A percentile compares a stretch with the other conserved stretches of the same genome.
These are phyloP conservation scores for Eremothecium coryli DNA, from an alignment of 1,139 yeast species.

Conservation along the genomic window DNA sequence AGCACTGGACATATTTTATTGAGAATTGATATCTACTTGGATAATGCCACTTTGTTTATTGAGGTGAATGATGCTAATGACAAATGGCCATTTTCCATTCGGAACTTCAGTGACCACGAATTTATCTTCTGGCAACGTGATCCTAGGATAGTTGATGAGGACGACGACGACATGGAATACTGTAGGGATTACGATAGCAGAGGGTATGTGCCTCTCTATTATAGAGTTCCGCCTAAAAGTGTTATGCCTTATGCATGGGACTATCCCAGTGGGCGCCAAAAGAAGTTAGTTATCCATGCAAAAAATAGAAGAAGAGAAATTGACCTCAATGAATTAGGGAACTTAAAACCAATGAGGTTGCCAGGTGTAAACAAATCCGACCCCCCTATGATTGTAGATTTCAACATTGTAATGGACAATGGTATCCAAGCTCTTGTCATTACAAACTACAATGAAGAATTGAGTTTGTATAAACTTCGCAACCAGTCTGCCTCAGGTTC, in stretches of 20 bases:
- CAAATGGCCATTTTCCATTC: constrained; percentile 86
- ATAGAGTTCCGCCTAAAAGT: constrained; percentile 76
- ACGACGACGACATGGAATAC: constrained; percentile 13
- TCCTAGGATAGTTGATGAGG: constrained; percentile 46
- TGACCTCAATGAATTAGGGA: constrained; percentile 88
- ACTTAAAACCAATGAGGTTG: constrained; percentile 73
- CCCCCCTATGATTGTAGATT: constrained; percentile 51
- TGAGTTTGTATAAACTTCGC: constrained; percentile 56
- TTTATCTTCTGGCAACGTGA: constrained; percentile 79
- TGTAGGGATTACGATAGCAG: constrained; percentile 57
- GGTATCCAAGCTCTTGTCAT: constrained; percentile 84
- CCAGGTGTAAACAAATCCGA: constrained; percentile 41
- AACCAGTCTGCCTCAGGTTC: constrained; percentile 18
- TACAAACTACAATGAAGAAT: constrained; percentile 69
- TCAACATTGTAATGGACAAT: constrained; percentile 94
- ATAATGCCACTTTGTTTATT: constrained; percentile 72
- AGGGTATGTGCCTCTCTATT: constrained; percentile 59
- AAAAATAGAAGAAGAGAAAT: constrained; percentile 71
- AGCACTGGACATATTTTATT: constrained; percentile 59
- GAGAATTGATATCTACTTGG: constrained; percentile 65
- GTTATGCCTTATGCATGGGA: constrained; percentile 99
- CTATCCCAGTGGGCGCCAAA: constrained; percentile 81
- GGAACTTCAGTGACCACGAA: constrained; percentile 80
- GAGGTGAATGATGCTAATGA: constrained; percentile 64
- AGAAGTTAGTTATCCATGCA: constrained; percentile 65